Evolutionary conservation across 2,329 filamentous ascomycete species (phyloP).

Genomic region (Chaetomiaceae sp.): DNA sequence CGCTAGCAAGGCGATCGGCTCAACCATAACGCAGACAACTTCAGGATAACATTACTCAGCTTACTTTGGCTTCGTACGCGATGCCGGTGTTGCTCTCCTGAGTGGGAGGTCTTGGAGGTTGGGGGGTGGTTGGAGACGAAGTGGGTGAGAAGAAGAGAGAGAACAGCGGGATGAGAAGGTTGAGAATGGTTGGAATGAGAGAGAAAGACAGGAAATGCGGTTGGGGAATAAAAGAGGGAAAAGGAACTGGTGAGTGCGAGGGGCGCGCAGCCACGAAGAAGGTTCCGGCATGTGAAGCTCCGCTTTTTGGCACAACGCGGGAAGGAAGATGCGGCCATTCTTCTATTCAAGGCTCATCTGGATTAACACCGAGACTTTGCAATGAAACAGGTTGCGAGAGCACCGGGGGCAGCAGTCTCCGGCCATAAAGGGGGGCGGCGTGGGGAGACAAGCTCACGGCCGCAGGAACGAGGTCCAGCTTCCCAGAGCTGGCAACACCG

Average conservation of each 20-base stretch:
- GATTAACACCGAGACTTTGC: neutral
- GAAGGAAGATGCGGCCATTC: neutral
- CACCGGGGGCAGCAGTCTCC: neutral
- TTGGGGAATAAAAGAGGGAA: too few species aligned
- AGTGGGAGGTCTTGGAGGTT: neutral
- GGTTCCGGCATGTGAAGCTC: neutral
- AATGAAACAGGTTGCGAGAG: neutral
- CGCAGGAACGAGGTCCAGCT: neutral
- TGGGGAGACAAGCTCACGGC: neutral
- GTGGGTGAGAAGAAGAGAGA: neutral
- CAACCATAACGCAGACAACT: neutral
- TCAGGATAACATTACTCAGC: neutral
- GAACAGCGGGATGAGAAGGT: neutral
- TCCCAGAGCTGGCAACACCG: neutral
- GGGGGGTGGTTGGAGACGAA: neutral
- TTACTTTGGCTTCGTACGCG: neutral
- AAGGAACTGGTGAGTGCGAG: neutral
- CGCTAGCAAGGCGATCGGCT: neutral
- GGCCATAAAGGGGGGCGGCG: neutral
- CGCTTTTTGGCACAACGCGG: neutral
- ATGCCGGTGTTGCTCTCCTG: neutral
- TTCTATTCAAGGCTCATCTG: neutral
- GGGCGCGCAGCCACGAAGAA: neutral
- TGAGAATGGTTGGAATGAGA: too few species aligned
- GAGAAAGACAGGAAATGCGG: too few species aligned